Conservation (phyloP, 208 protist species). For the Herpetomonas samuelpessoai region DNA sequence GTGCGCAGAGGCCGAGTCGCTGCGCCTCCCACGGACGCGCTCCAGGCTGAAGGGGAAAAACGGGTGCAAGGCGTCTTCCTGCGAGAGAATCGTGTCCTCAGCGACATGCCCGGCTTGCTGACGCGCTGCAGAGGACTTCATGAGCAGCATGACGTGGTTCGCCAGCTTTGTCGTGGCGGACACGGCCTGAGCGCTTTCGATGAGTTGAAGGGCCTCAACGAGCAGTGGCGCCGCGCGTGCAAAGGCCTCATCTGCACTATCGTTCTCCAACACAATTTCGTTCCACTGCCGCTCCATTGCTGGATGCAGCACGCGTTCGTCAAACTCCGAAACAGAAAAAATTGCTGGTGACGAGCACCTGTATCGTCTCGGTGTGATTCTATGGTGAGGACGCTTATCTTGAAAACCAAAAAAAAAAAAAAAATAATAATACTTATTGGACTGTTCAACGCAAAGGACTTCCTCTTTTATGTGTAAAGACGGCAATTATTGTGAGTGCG, state of each 20-base stretch:
- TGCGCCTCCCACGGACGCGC: not conserved
- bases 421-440: no score
- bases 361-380: no score
- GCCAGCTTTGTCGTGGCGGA: constrained; percentile 22
- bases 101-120: constrained; percentile 1
- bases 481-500: no score
- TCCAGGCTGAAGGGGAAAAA: not conserved
- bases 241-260: constrained; percentile 60
- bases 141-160: constrained; percentile 3
- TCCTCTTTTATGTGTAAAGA: no score
- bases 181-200: constrained; percentile 35
- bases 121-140: not conserved
- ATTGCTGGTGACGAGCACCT: no score
- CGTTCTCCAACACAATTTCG: constrained; percentile 61
- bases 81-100: constrained; percentile 11
- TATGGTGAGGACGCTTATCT: no score
- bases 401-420: no score
- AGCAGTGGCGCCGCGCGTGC: constrained; percentile 52
- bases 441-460: no score
- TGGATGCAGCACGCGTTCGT: no score
- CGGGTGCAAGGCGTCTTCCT: no score
- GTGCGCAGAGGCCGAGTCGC: not conserved
- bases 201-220: constrained; percentile 46
- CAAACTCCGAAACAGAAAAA: no score
- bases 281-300: constrained; percentile 47